Evolutionary conservation across 441 rosid species (phyloP), one percentile per base, ranked within the genome.

Genomic region (Euphorbia corollata): DNA sequence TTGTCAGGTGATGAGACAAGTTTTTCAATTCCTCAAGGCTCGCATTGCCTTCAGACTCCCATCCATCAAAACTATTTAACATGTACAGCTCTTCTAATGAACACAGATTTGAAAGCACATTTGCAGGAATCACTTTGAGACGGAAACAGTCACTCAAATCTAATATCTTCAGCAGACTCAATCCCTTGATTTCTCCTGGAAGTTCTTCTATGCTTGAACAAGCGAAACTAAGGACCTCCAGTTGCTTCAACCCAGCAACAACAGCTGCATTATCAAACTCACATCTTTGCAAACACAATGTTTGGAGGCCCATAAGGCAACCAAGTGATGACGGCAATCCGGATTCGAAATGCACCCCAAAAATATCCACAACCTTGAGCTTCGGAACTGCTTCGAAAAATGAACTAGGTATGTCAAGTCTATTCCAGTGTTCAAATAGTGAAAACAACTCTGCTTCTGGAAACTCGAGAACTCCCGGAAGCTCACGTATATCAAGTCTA

Each of bases 21-120:
- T 24, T 38, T 9, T 53, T 62, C 39, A 72, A 53, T 41, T 72
- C 71, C 19, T 8, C 57, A 7, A 72, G 58, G n/a, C 59, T 18
- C 53, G 67, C 73, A 45, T 54, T 72, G 0, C 60, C 71, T 48
- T 59, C 15, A 1, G 32, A 18, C n/a, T 45, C 79, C 82, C 82
- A 79, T 0, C 18, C 3, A 2, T 6, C 3, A 56, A 34, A 71
- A 27, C 73, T 53, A 0, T 30, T n/a, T 2, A 24, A 16, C 66
- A 71, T 65, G 18, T 63, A 68, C 43, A 76, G 8, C 5, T 68
- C 78, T 65, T 79, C 80, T 30, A 79, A 45, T 0, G 2, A 11
- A 15, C 55, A 9, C 45, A 82, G 68, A 12, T 57, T 53, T 59
- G 76, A 69, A 12, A 77, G 15, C 2, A 71, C 68, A 63, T 71